Conservation (phyloP, 495 filamentous ascomycete species). For the Aspergillus cristatus region DNA sequence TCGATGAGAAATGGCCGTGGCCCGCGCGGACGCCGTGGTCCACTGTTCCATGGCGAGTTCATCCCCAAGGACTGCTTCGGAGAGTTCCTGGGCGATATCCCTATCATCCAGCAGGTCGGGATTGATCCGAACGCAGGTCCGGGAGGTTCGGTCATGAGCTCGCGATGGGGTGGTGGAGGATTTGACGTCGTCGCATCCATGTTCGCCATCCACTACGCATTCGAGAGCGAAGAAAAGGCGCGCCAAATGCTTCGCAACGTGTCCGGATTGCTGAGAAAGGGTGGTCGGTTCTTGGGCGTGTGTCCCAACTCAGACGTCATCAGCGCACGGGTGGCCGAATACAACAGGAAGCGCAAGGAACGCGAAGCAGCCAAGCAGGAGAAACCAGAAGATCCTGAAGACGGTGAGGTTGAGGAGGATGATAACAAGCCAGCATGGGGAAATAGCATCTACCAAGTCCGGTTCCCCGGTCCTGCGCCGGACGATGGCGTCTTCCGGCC, state of each 20-base stretch:
- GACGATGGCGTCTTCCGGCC: constrained; percentile 75
- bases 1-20: constrained; percentile 58
- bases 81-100: constrained; percentile 65
- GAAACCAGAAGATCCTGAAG: constrained; percentile 22
- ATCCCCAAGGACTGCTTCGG: constrained; percentile 83
- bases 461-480: constrained; percentile 73
- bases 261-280: constrained; percentile 78
- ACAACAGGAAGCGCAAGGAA: constrained; percentile 51
- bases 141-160: constrained; percentile 42
- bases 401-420: constrained; percentile 45
- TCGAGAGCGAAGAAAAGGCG: constrained; percentile 82
- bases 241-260: constrained; percentile 92
- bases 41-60: constrained; percentile 77
- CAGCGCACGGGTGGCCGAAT: constrained; percentile 50
- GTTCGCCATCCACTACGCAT: constrained; percentile 99
- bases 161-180: constrained; percentile 62
- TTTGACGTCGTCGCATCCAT: constrained; percentile 98
- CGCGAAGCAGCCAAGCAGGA: constrained; percentile 23
- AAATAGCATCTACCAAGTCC: constrained; percentile 82
- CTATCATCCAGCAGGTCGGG: constrained; percentile 72
- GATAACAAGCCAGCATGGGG: constrained; percentile 63
- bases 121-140: constrained; percentile 62
- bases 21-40: constrained; percentile 45
- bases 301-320: constrained; percentile 92
- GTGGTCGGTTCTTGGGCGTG: constrained; percentile 84